Evolutionary conservation across 106 monocot species (phyloP), one percentile per base, ranked within the genome.

Genomic region (Dendrobium huoshanense): DNA sequence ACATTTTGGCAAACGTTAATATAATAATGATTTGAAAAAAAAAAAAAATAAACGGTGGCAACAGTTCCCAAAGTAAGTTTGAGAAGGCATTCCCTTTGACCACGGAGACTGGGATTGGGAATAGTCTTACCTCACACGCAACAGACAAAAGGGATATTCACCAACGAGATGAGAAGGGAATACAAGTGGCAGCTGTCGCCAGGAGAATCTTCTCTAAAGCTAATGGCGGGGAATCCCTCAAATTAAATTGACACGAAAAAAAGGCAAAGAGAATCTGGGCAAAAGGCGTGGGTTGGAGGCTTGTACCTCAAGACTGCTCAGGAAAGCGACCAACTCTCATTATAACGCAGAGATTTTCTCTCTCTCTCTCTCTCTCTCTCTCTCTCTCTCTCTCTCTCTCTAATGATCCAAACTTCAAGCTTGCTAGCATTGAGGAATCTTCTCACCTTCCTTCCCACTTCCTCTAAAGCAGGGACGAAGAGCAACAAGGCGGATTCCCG

Each of bases 81-180:
- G 51, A 3, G 13, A 13, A 51, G 51, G 51, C 51, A 51, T 51
- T 51, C 16, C 2, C 15, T 51, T 51, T 51, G 51, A 51, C 51
- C 13, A 13, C 3, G 13, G 13, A 13, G 13, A 51, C 16, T 13
- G 2, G 13, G 13, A 51, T 13, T 2, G 51, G 13, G 51, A 15
- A 51, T 13, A 51, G 51, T 13, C 10, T 51, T 51, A 10, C 10
- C 10, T 51, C 51, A 51, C 51, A 51, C 51, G 83, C 90, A 83
- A 79, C 89, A 85, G 91, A 95, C 95, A 91, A 85, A 91, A 91
- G 84, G 93, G 91, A 93, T 93, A 95, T 95, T 91, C 92, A 95
- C 72, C 78, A 77, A 80, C 43, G 75, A 10, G 80, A 80, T 77
- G 44, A 77, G 77, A 67, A 72, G 72, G 67, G 85, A 85, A 84